Base-by-base conservation (phyloP, 192 early-diverging fungal species). In the Linnemannia schmuckeri region DNA sequence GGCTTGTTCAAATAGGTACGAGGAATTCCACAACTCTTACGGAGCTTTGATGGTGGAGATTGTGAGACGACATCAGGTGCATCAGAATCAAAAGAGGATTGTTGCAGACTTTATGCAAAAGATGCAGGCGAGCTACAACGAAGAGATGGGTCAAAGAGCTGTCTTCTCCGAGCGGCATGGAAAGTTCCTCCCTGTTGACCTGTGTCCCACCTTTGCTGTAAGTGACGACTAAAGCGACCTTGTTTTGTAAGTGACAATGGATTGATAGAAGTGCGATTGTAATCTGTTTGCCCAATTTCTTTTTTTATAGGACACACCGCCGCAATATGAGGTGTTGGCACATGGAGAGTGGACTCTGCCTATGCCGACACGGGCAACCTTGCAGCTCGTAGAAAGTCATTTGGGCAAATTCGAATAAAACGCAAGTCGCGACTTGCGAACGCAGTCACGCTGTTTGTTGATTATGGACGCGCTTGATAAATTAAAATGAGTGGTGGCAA, bases 11-110 rank as follows among this genome's bases (percentile, higher is more conserved):
- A 5, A 63, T 63, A 88, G 88, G 88, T 88, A 88, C 47, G 88
- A 88, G 55, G 82, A 88, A 46, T 88, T 88, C 66, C 72, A 83
- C 72, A 84, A 80, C 38, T 83, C 88, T 17, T 88, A 88, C 35
- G 88, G 74, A 7, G 82, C 82, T n/a, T 52, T 88, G n/a, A 75
- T 77, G 13, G 61, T 81, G 35, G 88, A 88, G 71, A 84, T 88
- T 72, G 70, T 84, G 35, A 73, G 88, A 4, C 61, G 88, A 33
- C 88, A 88, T 22, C 82, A 81, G 24, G 81, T 30, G 40, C 88
- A 84, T 24, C 78, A 80, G 24, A 35, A 42, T 10, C 88, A 80
- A 7, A 63, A 84, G 41, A 49, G 49, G 3, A 41, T 80, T 27
- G 75, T 84, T 6, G 46, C 38, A 13, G 88, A 88, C 13, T 88